Base-by-base conservation (phyloP, 805 yeast species). In the Candida suzukii region DNA sequence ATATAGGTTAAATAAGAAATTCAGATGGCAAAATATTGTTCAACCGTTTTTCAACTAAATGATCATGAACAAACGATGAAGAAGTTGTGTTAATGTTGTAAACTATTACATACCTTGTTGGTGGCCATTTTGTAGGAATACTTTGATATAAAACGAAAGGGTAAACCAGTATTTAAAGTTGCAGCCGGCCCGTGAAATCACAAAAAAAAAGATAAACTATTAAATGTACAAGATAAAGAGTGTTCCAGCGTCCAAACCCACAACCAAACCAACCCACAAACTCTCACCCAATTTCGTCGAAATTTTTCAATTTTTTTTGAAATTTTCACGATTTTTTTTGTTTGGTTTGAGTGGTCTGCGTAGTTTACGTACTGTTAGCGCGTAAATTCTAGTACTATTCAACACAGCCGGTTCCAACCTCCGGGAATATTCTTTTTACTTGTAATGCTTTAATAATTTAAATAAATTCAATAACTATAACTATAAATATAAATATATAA, bases 91-190 rank as follows among this genome's bases (percentile, higher is more conserved):
- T 26, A 13, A 29, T n/a, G 32, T 25, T 16, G 5, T 18, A 14
- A 35, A 17, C 11, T 11, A 13, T 3, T 32, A 48, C 56, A 43
- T 47, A 53, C 58, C 56, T 55, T 53, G 52, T 52, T 53, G 54
- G 51, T 51, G 40, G 56, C 49, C 58, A 52, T 53, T 41, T 43
- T 49, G 36, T 14, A 18, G 11, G 11, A 18, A 31, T 10, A 18
- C 21, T 31, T 12, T 31, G 18, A 5, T 18, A 18, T 7, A 9
- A n/a, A 31, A 6, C 21, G 18, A 31, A 29, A 29, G n/a, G 3
- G 6, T 14, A 29, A 12, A 5, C 19, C 19, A n/a, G 32, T 14
- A 12, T 11, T 26, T 14, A 16, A 29, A 10, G 33, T 30, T 7
- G 20, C 22, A 31, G 18, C 6, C 4, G 24, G 17, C 14, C n/a